phyloP scores from a whole-genome alignment of 2,329 filamentous ascomycete species.

The Fusarium euwallaceae region DNA sequence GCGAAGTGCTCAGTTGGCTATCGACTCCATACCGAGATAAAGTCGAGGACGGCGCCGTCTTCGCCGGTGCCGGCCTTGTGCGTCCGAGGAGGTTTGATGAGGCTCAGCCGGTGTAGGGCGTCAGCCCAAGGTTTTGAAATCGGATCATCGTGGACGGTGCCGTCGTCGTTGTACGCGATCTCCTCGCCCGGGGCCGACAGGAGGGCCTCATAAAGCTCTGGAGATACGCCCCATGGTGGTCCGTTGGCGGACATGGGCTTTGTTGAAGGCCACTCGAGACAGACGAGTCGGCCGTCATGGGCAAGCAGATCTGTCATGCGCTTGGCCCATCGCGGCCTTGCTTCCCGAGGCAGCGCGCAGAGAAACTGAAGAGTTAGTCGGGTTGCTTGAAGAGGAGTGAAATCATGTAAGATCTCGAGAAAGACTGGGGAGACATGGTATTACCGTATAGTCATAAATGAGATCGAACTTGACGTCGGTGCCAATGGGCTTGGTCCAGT shows the following conservation, averaged over 20 bases:
- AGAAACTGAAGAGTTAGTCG: constrained; percentile 64
- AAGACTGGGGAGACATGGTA: constrained; percentile 11
- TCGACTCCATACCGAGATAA: constrained; percentile 66
- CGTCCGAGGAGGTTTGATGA: constrained; percentile 65
- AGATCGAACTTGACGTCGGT: constrained; percentile 71
- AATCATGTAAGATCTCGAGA: neutral
- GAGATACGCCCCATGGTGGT: constrained; percentile 79
- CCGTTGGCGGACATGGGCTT: constrained; percentile 76
- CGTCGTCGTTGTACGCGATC: constrained; percentile 67
- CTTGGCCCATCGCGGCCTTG: constrained; percentile 66
- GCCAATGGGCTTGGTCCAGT: constrained; percentile 63
- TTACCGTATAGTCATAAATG: constrained; percentile 74
- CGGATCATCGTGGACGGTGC: constrained; percentile 57
- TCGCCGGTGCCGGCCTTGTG: constrained; percentile 60
- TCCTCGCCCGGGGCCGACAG: constrained; percentile 77
- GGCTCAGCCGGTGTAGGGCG: constrained; percentile 60
- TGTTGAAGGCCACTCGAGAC: constrained; percentile 82
- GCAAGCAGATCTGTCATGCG: constrained; percentile 65
- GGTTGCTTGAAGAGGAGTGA: constrained; percentile 10
- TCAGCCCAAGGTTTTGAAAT: constrained; percentile 55
- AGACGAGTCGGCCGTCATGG: constrained; percentile 66
- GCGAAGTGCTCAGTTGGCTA: constrained; percentile 37
- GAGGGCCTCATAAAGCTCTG: constrained; percentile 79
- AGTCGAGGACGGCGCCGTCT: constrained; percentile 64
- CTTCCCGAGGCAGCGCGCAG: constrained; percentile 69